Base-by-base conservation (phyloP, 2,329 filamentous ascomycete species). In the Fusarium chuoi region DNA sequence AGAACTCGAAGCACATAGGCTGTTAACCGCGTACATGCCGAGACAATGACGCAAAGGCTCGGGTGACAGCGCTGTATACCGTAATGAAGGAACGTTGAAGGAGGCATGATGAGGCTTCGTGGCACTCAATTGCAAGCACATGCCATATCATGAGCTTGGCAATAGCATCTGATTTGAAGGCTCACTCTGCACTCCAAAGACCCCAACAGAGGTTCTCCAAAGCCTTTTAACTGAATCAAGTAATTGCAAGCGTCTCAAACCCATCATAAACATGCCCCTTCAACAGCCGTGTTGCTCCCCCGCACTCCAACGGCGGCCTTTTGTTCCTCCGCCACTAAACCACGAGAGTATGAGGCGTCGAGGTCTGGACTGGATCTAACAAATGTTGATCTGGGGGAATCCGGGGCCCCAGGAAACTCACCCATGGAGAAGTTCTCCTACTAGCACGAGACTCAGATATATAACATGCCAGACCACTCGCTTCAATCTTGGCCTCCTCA, bases 301-400 rank as follows among this genome's bases (percentile, higher is more conserved):
- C 42, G 15, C 59, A 45, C 28, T 28, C 26, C 13, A 41, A 28
- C 44, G 26, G 65, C 18, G 70, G 70, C 5, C 20, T 36, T 68
- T 74, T 74, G 44, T 48, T 71, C 41, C 49, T 74, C 70, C 70
- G 72, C 20, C 56, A 55, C 63, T 69, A 74, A 52, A 39, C 17
- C 11, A n/a, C 14, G 35, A 28, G 51, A 28, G 35, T 48, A 63
- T 61, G 20, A 41, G n/a, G 36, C 58, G 35, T 58, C 33, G 28
- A 61, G 35, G 51, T 38, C 65, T 39, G 28, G 60, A 24, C 28
- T 42, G n/a, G 41, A 66, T 66, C 57, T 41, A 38, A 45, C 26
- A 33, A 41, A 13, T 17, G 48, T 45, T 59, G 46, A 71, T 61
- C 70, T 59, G 56, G 69, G 56, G 71, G 42, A 57, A 74, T 51